These are phyloP conservation scores for Podaxis sp. DNA, from an alignment of 768 basidiomycete genomes.

Conservation along the genomic window DNA sequence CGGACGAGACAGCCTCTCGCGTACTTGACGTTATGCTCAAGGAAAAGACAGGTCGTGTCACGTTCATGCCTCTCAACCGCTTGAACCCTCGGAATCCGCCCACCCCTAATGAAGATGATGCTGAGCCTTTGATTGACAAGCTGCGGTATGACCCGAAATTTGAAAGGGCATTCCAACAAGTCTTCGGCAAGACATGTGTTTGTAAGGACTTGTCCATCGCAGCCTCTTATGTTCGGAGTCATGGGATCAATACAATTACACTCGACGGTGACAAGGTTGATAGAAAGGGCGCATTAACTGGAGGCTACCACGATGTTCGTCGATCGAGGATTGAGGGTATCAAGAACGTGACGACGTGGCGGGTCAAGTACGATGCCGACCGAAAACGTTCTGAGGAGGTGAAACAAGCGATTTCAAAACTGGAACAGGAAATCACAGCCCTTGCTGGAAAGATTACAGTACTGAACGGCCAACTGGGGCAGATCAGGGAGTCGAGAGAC, in stretches of 20 bases:
- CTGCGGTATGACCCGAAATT: constrained; percentile 71
- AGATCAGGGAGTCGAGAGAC: constrained; percentile 68
- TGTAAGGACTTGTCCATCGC: constrained; percentile 91
- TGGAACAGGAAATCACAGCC: constrained; percentile 88
- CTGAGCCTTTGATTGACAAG: constrained; percentile 80
- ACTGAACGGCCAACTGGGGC: constrained; percentile 64
- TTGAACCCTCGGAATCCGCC: constrained; percentile 74
- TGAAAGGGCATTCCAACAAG: constrained; percentile 90
- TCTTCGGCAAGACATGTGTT: constrained; percentile 96
- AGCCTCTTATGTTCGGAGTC: constrained; percentile 91
- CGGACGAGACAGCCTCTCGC: constrained; percentile 87
- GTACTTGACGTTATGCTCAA: constrained; percentile 94
- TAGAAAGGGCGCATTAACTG: constrained; percentile 92
- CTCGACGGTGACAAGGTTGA: constrained; percentile 98
- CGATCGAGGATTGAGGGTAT: constrained; percentile 89
- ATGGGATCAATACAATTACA: constrained; percentile 95
- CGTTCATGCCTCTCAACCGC: constrained; percentile 97
- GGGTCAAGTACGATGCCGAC: constrained; percentile 67
- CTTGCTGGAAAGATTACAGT: constrained; percentile 74
- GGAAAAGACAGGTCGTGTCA: constrained; percentile 92
- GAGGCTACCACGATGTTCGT: constrained; percentile 92
- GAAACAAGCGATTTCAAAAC: constrained; percentile 60
- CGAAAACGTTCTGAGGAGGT: constrained; percentile 68
- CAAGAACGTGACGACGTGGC: constrained; percentile 74
- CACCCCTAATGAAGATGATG: constrained; percentile 71